Percentiles rank a stretch among this genome's conserved stretches.
phyloP scores from a whole-genome alignment of 2,329 filamentous ascomycete species.

The Exophiala sp. region DNA sequence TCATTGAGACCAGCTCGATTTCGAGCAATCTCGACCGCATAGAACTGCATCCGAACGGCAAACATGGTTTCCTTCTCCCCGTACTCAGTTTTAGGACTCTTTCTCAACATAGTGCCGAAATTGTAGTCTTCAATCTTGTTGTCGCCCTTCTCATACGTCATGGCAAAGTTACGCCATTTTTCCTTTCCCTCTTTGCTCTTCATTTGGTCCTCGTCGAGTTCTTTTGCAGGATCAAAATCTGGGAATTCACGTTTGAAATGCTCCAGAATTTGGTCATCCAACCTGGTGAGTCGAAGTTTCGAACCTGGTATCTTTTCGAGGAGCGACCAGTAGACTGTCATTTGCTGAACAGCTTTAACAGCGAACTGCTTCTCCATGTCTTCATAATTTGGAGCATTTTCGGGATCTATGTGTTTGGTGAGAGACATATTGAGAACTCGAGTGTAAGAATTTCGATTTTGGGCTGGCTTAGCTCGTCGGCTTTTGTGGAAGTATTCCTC shows the following conservation, averaged over 20 bases:
- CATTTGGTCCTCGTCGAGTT: slow-evolving; percentile 89
- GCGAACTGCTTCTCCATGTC: slow-evolving; percentile 99
- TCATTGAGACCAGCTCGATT: slow-evolving; percentile 90
- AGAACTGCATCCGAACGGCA: slow-evolving; percentile 78
- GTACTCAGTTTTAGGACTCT: slow-evolving; percentile 76
- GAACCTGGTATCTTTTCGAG: slow-evolving; percentile 88
- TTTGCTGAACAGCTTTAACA: slow-evolving; percentile 94
- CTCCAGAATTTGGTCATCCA: slow-evolving; percentile 91
- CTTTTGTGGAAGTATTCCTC: neutral
- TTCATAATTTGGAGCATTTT: slow-evolving; percentile 66
- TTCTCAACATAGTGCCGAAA: slow-evolving; percentile 90
- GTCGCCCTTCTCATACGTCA: slow-evolving; percentile 72
- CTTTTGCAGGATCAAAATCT: slow-evolving; percentile 78
- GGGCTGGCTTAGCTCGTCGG: neutral
- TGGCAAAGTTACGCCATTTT: slow-evolving; percentile 91
- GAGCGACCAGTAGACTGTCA: slow-evolving; percentile 95
- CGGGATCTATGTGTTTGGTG: slow-evolving; percentile 41
- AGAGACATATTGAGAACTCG: slow-evolving; percentile 16
- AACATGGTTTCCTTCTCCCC: slow-evolving; percentile 88
- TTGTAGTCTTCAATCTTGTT: slow-evolving; percentile 88
- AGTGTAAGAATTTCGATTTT: neutral
- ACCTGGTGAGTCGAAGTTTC: slow-evolving; percentile 82
- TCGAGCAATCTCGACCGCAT: slow-evolving; percentile 70
- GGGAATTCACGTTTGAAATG: slow-evolving; percentile 87
- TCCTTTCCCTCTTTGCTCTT: slow-evolving; percentile 97